Evolutionary conservation across 257 asterid genomes (phyloP), one percentile per base, ranked within the genome.

Genomic region (Nicotiana benthamiana): DNA sequence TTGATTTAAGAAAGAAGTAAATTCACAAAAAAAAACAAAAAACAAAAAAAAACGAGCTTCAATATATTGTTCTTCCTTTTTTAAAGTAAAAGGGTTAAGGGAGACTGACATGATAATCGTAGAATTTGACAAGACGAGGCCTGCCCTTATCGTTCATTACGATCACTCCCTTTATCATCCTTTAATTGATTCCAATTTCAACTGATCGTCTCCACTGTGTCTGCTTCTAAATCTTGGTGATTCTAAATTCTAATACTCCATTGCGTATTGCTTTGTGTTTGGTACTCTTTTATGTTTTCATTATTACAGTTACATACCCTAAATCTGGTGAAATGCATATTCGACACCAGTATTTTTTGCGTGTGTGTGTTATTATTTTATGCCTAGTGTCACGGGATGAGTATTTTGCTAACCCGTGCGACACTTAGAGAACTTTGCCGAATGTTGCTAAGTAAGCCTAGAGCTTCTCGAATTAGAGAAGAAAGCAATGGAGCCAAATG

Each of bases 141-240:
- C 94, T 94, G 83, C 98, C 99, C 84, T 89, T 93, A 83, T 92
- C 94, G 84, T 92, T 96, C 98, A 96, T 91, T 75, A 95, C 85
- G 26, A 93, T 90, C 78, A 96, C 98, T 43, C 97, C 98, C 85
- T 88, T 92, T 34, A 96, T 96, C 98, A 96, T 96, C 76, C 81
- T 83, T 27, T 16, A 1, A 5, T 36, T 68, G 57, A 68, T 68
- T 68, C 57, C 77, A 68, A 68, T 40, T 51, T 11, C 54, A 51
- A 51, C 1, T 46, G 20, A 52, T 34, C 20, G 52, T 9, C 2
- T n/a, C 12, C 32, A 20, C 59, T 12, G 32, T 36, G 11, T 36
- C 13, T 66, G 30, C 16, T 68, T 68, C 32, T 68, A 68, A 67
- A 36, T 43, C 57, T 68, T n/a, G n/a, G n/a, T n/a, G n/a, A n/a